A percentile compares a stretch with the other conserved stretches of the same genome.
phyloP scores from a whole-genome alignment of 345 rosid genomes.

The Syzygium aqueum region DNA sequence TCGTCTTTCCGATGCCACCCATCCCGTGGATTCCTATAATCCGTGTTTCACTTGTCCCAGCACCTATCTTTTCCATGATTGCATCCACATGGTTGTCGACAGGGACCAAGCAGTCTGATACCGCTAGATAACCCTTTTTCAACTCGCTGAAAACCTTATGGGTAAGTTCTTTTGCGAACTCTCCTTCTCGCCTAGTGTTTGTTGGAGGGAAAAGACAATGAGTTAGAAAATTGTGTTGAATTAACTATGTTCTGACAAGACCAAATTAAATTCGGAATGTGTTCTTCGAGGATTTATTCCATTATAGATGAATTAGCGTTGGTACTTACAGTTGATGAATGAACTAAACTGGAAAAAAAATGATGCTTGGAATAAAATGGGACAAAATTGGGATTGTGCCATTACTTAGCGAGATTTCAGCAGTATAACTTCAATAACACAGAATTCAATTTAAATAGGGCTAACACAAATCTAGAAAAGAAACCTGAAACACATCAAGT shows the following conservation, averaged over 20 bases:
- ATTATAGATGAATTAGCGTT: neutral
- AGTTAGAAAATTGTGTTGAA: neutral
- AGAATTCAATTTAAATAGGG: no score
- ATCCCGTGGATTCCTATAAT: conserved; percentile 1
- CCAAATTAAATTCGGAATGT: neutral
- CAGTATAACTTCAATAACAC: no score
- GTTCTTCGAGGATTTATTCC: neutral
- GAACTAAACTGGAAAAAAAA: no score
- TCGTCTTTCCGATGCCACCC: conserved; percentile 2
- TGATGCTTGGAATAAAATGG: neutral
- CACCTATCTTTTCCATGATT: neutral
- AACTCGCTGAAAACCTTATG: neutral
- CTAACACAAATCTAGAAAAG: neutral
- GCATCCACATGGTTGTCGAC: neutral
- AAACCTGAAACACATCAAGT: fast-evolving
- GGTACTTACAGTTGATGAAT: neutral
- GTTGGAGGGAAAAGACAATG: neutral
- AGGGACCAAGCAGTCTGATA: neutral
- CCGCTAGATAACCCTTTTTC: neutral
- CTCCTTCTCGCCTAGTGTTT: neutral
- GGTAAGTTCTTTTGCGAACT: neutral
- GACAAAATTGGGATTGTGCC: neutral
- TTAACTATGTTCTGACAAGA: neutral
- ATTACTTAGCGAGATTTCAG: neutral
- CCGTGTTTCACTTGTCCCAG: neutral